These are phyloP conservation scores for Colletotrichum sp. DNA, from an alignment of 2,329 filamentous ascomycete genomes.

Conservation along the genomic window DNA sequence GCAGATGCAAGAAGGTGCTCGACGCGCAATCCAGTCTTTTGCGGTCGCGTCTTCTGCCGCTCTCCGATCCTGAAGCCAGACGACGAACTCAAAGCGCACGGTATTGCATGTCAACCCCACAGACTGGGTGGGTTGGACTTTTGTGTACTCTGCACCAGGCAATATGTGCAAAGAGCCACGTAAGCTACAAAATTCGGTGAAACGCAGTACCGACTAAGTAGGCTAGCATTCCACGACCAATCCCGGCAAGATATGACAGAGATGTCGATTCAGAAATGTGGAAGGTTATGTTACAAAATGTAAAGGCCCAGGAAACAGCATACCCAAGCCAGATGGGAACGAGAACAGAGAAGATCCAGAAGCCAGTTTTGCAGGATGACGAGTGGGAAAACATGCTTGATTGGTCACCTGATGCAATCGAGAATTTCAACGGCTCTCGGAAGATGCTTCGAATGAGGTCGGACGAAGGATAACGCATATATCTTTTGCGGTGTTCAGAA, in stretches of 20 bases:
- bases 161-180: not conserved
- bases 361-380: not conserved
- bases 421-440: not conserved
- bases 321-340: not conserved
- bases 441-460: not conserved
- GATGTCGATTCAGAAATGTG: not conserved
- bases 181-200: not conserved
- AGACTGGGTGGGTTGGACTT: not conserved
- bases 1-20: not conserved
- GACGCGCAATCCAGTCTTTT: not conserved
- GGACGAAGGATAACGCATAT: not conserved
- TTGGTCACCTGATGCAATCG: not conserved
- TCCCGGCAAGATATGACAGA: not conserved
- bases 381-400: not conserved
- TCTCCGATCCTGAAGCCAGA: not conserved
- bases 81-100: not conserved
- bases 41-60: not conserved
- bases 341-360: not conserved
- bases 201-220: not conserved
- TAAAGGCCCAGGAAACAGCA: not conserved
- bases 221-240: not conserved
- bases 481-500: not conserved
- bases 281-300: not conserved
- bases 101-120: not conserved
- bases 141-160: not conserved